Evolutionary conservation across 1,139 yeast genomes (phyloP), one percentile per base, ranked within the genome.

Genomic region (Barnettozyma hawaiiensis): DNA sequence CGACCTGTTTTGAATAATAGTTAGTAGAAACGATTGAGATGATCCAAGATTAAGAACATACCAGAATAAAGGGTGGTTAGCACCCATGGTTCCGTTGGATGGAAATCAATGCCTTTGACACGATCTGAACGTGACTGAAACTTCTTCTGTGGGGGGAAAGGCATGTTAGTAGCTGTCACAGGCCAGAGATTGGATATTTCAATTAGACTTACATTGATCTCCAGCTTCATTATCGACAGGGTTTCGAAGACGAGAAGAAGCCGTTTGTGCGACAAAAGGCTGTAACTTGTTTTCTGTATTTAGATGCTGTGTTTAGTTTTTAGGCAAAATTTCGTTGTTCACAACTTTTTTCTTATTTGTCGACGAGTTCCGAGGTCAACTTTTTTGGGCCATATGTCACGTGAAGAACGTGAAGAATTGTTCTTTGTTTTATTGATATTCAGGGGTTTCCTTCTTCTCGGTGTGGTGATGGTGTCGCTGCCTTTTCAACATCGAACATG

Each of bases 11-110:
- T 3, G 12, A 3, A 10, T n/a, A 23, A 32, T 38, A 12, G 44
- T 42, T 37, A 37, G 37, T 35, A 16, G 9, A 10, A 16, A 9
- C n/a, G 10, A 10, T 4, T 7, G 6, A 7, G 8, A 15, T 28
- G 12, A 16, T 16, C n/a, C 12, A 21, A 14, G 27, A 31, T 31
- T 2, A 29, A 37, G 9, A 12, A 47, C 64, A 73, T 79, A 52
- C 89, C 96, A 47, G 89, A 82, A 64, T 87, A 89, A 47, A 85
- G 71, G 11, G 96, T 87, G 43, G 92, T 81, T 59, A 87, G 73
- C 43, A 85, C 81, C 97, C 98, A 92, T 43, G 98, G 97, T 64
- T 92, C 98, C 19, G 89, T 73, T 27, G 98, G 98, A 64, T 92
- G 99, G 73, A 94, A 85, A 67, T 92, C 99, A 60, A 92, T 85